Conservation (phyloP, 2,329 filamentous ascomycete genomes). For the Colletotrichum lini region DNA sequence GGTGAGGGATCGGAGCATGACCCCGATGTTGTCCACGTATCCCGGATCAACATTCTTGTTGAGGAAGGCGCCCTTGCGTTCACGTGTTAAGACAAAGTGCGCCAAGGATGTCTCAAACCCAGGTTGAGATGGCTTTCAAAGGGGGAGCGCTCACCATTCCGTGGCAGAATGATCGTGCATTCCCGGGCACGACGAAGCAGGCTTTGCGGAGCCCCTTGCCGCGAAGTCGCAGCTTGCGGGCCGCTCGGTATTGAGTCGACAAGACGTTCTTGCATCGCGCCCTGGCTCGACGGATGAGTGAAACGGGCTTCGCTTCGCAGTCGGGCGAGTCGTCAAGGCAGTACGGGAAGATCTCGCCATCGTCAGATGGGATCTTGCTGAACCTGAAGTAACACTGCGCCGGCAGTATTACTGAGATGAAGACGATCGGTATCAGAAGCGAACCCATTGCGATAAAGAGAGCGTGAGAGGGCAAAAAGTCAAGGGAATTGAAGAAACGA, state of each 20-base stretch:
- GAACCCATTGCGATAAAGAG: background rate
- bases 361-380: slow-evolving; percentile 39
- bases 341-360: slow-evolving; percentile 41
- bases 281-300: slow-evolving; percentile 29
- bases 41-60: slow-evolving; percentile 42
- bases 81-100: slow-evolving; percentile 13
- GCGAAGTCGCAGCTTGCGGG: slow-evolving; percentile 40
- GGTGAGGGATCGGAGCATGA: slow-evolving; percentile 32
- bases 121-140: slow-evolving; percentile 22
- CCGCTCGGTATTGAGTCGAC: slow-evolving; percentile 24
- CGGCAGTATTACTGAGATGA: slow-evolving; percentile 17
- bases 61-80: slow-evolving; percentile 38
- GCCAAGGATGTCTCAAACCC: slow-evolving; percentile 27
- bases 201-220: slow-evolving; percentile 34
- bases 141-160: slow-evolving; percentile 36
- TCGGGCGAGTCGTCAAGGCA: slow-evolving; percentile 35
- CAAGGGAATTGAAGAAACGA: background rate
- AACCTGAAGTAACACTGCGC: slow-evolving; percentile 13
- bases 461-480: background rate
- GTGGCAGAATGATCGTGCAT: slow-evolving; percentile 38
- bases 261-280: slow-evolving; percentile 36
- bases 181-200: slow-evolving; percentile 39
- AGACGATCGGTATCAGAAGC: background rate
- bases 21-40: slow-evolving; percentile 38
- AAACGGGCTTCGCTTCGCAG: slow-evolving; percentile 22